Conservation (phyloP, 139 green algal genomes). For the Tetraselmis striata region DNA sequence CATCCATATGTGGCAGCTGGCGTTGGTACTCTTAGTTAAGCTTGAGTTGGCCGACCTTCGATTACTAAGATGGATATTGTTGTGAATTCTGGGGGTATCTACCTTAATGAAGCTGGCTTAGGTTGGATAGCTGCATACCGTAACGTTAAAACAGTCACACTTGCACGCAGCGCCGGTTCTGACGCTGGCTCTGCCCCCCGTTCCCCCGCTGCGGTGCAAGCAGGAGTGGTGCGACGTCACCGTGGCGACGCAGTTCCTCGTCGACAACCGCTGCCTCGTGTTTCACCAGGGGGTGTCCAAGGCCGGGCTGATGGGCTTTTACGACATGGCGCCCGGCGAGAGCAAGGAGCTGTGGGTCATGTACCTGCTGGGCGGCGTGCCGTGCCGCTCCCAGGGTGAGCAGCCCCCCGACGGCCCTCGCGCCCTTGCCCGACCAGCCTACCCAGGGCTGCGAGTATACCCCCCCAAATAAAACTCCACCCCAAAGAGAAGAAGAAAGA, state of each 20-base stretch:
- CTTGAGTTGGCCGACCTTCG: neutral
- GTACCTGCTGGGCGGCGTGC: constrained; percentile 15
- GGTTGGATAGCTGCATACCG: too few relatives aligned
- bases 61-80: neutral
- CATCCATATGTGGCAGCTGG: too few relatives aligned
- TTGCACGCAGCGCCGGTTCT: too few relatives aligned
- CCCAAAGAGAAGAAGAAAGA: too few relatives aligned
- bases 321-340: constrained; percentile 27
- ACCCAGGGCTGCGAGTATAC: too few relatives aligned
- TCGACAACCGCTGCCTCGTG: constrained; percentile 14
- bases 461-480: too few relatives aligned
- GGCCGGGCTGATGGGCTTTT: constrained; percentile 49
- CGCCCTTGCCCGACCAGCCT: too few relatives aligned
- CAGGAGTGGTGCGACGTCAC: constrained; percentile 42
- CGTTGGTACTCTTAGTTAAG: too few relatives aligned
- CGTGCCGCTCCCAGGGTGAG: neutral
- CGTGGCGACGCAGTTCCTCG: constrained; percentile 37
- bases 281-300: constrained; percentile 42
- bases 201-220: neutral
- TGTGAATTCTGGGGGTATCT: neutral
- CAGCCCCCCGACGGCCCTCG: too few relatives aligned
- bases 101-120: neutral
- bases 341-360: constrained; percentile 37
- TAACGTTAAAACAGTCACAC: too few relatives aligned
- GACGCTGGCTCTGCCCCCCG: neutral